Evolutionary conservation across 495 filamentous ascomycete species (phyloP).

Genomic region (Extremus antarcticus): DNA sequence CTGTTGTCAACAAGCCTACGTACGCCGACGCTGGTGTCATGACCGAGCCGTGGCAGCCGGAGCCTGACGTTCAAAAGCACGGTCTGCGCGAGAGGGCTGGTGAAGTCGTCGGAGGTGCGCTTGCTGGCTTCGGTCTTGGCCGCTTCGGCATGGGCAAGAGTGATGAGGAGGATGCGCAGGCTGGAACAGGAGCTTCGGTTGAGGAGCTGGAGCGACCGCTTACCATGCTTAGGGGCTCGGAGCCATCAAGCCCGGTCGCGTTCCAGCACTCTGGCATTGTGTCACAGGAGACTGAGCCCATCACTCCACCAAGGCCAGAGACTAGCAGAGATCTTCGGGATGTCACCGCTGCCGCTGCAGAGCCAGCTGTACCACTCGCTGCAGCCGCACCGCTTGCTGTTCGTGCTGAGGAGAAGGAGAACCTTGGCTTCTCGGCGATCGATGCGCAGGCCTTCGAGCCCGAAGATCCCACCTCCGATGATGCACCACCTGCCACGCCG

Average conservation of each 20-base stretch:
- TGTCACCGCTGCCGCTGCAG: conserved; percentile 3
- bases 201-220: background rate
- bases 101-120: conserved; percentile 17
- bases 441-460: conserved; percentile 18
- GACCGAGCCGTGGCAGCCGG: conserved; percentile 62
- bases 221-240: background rate
- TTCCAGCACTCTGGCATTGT: conserved; percentile 10
- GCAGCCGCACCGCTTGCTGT: conserved; percentile 12
- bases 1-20: background rate
- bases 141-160: conserved; percentile 1
- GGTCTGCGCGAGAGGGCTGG: conserved; percentile 1
- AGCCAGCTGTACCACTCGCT: conserved; percentile 3
- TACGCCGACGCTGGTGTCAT: conserved; percentile 68
- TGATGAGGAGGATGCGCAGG: background rate
- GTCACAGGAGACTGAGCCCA: conserved; percentile 17
- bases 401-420: background rate
- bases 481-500: background rate
- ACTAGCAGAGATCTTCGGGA: background rate
- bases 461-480: background rate
- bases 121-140: conserved; percentile 22
- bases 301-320: background rate
- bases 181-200: background rate
- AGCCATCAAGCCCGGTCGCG: background rate
- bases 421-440: conserved; percentile 26
- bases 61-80: conserved; percentile 6